Evolutionary conservation across 2,329 filamentous ascomycete genomes (phyloP), one percentile per base, ranked within the genome.

Genomic region (Zymoseptoria brevis): DNA sequence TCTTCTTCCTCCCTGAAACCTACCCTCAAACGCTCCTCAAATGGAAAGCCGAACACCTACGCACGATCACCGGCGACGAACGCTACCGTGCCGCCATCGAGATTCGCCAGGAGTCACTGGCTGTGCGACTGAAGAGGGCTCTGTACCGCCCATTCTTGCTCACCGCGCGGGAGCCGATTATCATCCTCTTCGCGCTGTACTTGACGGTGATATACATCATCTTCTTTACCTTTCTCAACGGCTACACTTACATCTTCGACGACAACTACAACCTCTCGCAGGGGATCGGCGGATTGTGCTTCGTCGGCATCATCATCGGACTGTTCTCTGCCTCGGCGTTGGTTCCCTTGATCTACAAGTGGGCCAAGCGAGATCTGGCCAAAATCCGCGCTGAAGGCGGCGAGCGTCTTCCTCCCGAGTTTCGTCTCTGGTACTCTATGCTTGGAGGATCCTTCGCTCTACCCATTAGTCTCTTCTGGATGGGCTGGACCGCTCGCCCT

Each of bases 181-280:
- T 81, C 53, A 69, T 80, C 6, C 70, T 78, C 4, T 73, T 82
- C 59, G 75, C 76, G 0, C 54, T 83, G 0, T 84, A 83, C 59
- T 73, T 83, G 35, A 76, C 77, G 0, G 73, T 83, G 0, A 62
- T 67, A 35, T 84, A 84, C 61, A 79, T 81, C 22, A 73, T 83
- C 0, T 70, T 83, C 0, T 84, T 83, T 66, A 80, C 80, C 0
- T 81, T 83, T 58, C 74, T 84, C 2, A 75, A 77, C 1, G 80
- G 81, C 1, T 82, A 79, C 67, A 74, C 76, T 0, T 77, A 74
- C 52, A 77, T 84, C 50, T 83, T 81, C 58, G 72, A 51, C n/a
- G n/a, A 54, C 16, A 22, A 59, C 41, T 60, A 60, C 8, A 41
- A 51, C 11, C 53, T 60, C 50, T n/a, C 26, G 3, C 55, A 61